phyloP scores from a whole-genome alignment of 176 grass and related monocot species.

The Eragrostis nindensis region DNA sequence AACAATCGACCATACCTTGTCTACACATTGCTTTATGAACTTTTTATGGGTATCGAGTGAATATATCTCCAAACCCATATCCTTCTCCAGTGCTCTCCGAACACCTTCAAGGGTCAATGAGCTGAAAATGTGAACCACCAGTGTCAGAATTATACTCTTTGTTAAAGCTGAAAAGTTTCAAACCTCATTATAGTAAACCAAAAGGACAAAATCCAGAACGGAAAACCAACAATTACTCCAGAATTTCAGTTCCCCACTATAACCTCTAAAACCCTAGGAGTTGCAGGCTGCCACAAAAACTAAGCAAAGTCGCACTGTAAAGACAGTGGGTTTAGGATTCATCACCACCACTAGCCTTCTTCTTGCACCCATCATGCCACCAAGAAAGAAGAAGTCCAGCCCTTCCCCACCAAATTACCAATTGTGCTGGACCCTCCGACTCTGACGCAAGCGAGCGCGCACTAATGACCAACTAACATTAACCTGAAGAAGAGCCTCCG shows the following conservation, averaged over 20 bases:
- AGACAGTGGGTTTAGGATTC: constrained; percentile 4
- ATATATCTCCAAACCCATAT: constrained; percentile 68
- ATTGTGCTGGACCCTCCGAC: neutral
- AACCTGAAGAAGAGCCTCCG: neutral
- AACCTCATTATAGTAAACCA: neutral
- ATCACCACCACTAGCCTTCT: neutral
- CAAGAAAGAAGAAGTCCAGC: neutral
- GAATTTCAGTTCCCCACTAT: neutral
- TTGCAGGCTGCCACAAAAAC: neutral
- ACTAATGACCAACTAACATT: neutral
- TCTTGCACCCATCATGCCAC: neutral
- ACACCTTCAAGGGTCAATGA: constrained; percentile 92
- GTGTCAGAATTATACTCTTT: neutral
- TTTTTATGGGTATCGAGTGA: constrained; percentile 88
- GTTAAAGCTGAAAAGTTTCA: constrained; percentile 13
- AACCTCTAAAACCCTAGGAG: constrained; percentile 39
- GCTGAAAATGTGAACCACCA: constrained; percentile 51
- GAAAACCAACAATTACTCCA: neutral
- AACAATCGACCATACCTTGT: constrained; percentile 61
- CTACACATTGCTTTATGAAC: constrained; percentile 82
- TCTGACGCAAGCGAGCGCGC: neutral
- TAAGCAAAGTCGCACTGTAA: neutral
- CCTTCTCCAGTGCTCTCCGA: constrained; percentile 81
- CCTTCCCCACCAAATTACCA: constrained; percentile 14
- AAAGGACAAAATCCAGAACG: neutral